Base-by-base conservation (phyloP, 192 early-diverging fungal species). In the Coemansia sp. region DNA sequence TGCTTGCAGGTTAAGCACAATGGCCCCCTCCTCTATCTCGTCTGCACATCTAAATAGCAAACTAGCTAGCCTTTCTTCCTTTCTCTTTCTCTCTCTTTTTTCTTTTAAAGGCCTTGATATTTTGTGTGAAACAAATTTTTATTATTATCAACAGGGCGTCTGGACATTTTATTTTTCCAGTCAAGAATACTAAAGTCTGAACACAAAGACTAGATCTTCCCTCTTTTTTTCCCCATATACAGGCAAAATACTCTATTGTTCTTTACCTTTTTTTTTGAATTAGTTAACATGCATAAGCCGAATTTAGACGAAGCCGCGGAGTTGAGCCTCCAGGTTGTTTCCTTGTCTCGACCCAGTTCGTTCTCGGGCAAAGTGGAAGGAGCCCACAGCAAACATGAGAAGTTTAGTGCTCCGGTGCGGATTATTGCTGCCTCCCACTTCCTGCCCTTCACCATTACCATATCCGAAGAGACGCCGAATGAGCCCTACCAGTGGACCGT, bases 401-500 rank as follows among this genome's bases (percentile, higher is more conserved):
- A 71, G 57, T 54, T 68, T 36, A 59, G 57, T 35, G 53, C 64
- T 23, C 65, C 46, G 30, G 55, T 51, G 51, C 66, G 73, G 55
- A 69, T 81, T 47, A 67, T 81, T 45, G 66, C 73, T 1, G 79
- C 60, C 19, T 73, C 70, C 11, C 79, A 81, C 70, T 81, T 73
- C 50, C 43, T 81, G 49, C 79, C 79, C 38, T 66, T 75, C 59
- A 13, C 57, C 20, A 69, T 74, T 5, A 31, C 58, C 10, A 64
- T 80, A 10, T 59, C 59, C n/a, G 63, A 66, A 45, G 53, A 63
- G 23, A 71, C 68, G 9, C 68, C 74, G 3, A 30, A 20, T 14
- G 76, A 78, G 65, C 68, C 65, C 5, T 73, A 69, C 55, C 54
- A 78, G 31, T 88, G 86, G 75, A 67, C 45, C 18, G 70, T 88